Percentiles rank a stretch among this genome's conserved stretches.
phyloP scores from a whole-genome alignment of 805 yeast species.

The Isabelozyma rhagii region DNA sequence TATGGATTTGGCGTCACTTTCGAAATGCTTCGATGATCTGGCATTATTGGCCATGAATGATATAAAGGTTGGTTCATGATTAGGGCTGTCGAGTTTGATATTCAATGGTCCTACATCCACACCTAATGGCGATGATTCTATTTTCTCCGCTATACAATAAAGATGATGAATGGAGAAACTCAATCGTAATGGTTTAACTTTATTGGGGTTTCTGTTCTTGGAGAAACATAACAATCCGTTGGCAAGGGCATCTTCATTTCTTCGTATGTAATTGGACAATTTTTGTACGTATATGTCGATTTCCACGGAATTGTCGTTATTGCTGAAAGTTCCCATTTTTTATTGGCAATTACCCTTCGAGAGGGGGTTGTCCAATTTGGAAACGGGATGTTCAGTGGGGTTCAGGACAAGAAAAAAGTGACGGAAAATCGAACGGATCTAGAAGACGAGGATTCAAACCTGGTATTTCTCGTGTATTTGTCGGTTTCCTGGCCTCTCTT shows the following conservation, averaged over 20 bases:
- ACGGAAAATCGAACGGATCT: background rate
- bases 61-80: conserved; percentile 51
- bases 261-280: conserved; percentile 49
- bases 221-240: conserved; percentile 56
- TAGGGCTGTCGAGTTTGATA: conserved; percentile 55
- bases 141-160: conserved; percentile 56
- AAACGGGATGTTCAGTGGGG: conserved; percentile 8
- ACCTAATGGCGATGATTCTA: conserved; percentile 45
- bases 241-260: conserved; percentile 58
- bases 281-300: conserved; percentile 58
- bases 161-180: conserved; percentile 62
- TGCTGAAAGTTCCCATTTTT: conserved; percentile 15
- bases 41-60: conserved; percentile 61
- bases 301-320: conserved; percentile 40
- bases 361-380: background rate
- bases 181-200: conserved; percentile 51
- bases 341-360: background rate
- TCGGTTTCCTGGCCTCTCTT: background rate
- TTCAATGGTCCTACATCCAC: conserved; percentile 62
- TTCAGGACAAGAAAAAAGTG: background rate
- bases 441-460: background rate
- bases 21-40: conserved; percentile 35
- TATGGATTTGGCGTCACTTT: conserved; percentile 47
- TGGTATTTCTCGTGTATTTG: background rate
- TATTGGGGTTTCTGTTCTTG: conserved; percentile 25